These are phyloP conservation scores for Otatea glauca DNA, from an alignment of 176 grass and related monocot genomes.

Conservation along the genomic window DNA sequence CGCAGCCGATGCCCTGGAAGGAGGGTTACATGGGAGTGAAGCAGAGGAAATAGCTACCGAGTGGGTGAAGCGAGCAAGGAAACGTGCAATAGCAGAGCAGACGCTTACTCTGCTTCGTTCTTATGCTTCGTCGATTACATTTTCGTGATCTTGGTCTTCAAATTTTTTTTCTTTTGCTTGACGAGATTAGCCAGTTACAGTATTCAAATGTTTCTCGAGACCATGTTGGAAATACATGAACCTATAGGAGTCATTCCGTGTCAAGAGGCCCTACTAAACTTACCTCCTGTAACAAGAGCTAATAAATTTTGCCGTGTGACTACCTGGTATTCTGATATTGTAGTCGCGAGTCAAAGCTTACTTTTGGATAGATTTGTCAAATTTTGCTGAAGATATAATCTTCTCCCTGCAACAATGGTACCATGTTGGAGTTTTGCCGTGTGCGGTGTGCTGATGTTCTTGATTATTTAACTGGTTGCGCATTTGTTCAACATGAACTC, in stretches of 20 bases:
- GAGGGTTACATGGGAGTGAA: slow-evolving; percentile 75
- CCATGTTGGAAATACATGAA: slow-evolving; percentile 42
- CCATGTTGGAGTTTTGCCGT: neutral
- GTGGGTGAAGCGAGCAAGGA: slow-evolving; percentile 78
- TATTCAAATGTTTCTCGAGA: slow-evolving; percentile 27
- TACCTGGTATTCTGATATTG: slow-evolving; percentile 24
- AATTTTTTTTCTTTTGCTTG: neutral
- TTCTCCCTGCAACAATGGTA: neutral
- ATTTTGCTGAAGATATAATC: neutral
- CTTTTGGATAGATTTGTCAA: neutral
- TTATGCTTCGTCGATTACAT: slow-evolving; percentile 71
- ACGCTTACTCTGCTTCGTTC: slow-evolving; percentile 89
- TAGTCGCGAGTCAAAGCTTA: slow-evolving; percentile 21
- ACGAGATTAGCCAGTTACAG: neutral
- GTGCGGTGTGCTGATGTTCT: neutral
- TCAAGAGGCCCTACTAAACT: slow-evolving; percentile 1
- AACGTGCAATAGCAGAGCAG: slow-evolving; percentile 83
- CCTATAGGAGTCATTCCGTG: slow-evolving; percentile 3
- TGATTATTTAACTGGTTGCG: neutral
- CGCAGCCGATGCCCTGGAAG: slow-evolving; percentile 73
- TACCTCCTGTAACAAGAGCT: slow-evolving; percentile 38
- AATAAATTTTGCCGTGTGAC: slow-evolving; percentile 54
- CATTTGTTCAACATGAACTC: neutral
- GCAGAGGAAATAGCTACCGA: slow-evolving; percentile 66
- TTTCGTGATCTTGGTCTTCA: slow-evolving; percentile 49